Conservation (phyloP, 768 basidiomycete species). For the Dioszegia aurantiaca region DNA sequence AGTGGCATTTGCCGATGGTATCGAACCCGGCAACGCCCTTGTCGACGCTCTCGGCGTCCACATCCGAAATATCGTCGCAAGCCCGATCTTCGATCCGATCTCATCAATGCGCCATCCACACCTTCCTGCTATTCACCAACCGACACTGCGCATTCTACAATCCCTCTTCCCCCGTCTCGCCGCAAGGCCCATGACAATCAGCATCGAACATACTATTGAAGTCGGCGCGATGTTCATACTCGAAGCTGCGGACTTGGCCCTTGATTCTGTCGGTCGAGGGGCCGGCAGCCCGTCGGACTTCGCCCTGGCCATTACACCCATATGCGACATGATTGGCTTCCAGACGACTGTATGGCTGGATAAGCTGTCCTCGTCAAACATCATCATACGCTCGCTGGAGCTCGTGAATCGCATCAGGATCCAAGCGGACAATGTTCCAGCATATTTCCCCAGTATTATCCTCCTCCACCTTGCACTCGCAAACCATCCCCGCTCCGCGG, state of each 20-base stretch:
- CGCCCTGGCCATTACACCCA: constrained; percentile 27
- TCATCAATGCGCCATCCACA: constrained; percentile 67
- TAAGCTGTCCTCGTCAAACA: constrained; percentile 73
- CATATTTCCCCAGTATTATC: constrained; percentile 72
- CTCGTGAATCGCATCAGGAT: constrained; percentile 68
- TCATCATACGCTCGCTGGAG: constrained; percentile 71
- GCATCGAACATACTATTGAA: constrained; percentile 63
- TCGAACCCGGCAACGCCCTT: constrained; percentile 55
- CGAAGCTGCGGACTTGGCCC: constrained; percentile 53
- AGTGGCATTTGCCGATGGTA: constrained; percentile 63
- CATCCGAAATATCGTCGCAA: constrained; percentile 51
- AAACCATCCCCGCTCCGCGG: constrained; percentile 71
- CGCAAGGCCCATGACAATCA: constrained; percentile 16
- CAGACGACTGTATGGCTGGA: constrained; percentile 66
- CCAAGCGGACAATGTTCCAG: constrained; percentile 57
- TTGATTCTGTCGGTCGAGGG: constrained; percentile 26
- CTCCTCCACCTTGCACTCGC: constrained; percentile 83
- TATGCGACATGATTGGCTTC: constrained; percentile 30
- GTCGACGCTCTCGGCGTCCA: constrained; percentile 56
- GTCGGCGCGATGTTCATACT: constrained; percentile 59
- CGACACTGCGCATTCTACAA: constrained; percentile 73
- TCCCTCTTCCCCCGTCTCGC: constrained; percentile 7
- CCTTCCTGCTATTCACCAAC: constrained; percentile 71
- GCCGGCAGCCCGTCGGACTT: constrained; percentile 22
- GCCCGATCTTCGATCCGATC: constrained; percentile 70